Base-by-base conservation (phyloP, 179 eudicot genomes). In the Silene coronaria region DNA sequence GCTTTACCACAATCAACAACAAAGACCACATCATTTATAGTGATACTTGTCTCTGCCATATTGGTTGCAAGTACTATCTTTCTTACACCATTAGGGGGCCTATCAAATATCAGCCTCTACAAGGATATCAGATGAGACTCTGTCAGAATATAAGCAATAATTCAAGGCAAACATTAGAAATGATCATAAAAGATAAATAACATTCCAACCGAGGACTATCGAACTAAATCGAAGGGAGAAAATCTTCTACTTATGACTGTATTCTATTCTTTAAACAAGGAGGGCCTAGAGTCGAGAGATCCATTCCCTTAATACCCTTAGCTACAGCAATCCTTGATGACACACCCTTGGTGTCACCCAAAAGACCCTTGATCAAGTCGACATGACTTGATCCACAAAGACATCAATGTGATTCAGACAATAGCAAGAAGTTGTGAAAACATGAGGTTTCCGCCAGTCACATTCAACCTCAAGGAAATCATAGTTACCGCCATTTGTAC, bases 1-100 rank as follows among this genome's bases (percentile, higher is more conserved):
- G 98, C 98, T 88, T 94, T 94, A 70, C 98, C 98, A 76, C 98
- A 94, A 80, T 94, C 98, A 78, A 94, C 96, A 75, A 94, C 98
- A 82, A 89, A 94, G 24, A 94, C 98, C 36, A 91, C 78, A 76
- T 94, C 98, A 82, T 94, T 94, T 74, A 94, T 94, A 26, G 98
- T 94, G 34, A 94, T 94, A 82, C 98, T 94, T 74, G 98, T 97
- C 85, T 94, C 98, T 17, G 98, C 98, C 98, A 94, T 94, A 82
- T 94, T 94, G 68, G 98, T 94, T 55, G 98, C 98, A 76, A 94
- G 88, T 58, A 94, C 90, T 70, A 94, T 89, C 85, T 94, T 94
- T 57, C 97, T 95, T 64, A 94, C 90, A 84, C 89, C 92, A 27
- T 85, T 88, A 70, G 96, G 94, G 63, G 98, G 83, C 83, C 82